Evolutionary conservation across 1,284 basidiomycete species (phyloP), one percentile per base, ranked within the genome.

Genomic region (Pseudozyma sp.): DNA sequence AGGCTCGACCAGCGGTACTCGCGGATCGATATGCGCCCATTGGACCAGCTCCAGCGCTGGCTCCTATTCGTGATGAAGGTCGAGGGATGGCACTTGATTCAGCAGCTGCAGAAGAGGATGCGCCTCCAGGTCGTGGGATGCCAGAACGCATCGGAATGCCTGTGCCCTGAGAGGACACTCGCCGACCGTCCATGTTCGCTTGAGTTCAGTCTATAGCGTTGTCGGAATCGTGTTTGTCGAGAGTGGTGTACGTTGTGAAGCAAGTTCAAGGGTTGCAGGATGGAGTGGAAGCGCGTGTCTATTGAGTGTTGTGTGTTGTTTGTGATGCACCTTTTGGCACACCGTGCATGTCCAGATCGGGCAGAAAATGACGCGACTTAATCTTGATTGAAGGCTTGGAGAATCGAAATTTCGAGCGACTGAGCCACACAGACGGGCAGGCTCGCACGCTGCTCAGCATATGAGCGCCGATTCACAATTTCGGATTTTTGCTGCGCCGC

Each of bases 61-160:
- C 49, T 12, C 60, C 59, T n/a, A 61, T 66, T 0, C 72, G 63
- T 6, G 68, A 76, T 1, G 61, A 54, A 8, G 73, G 68, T 6
- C 73, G 68, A 8, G 68, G 68, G 5, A 76, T 58, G 5, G 53
- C 21, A 11, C 25, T 31, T 3, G 45, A 47, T 16, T 18, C 42
- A 13, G 68, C 67, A 21, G 67, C 63, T 7, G 42, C 54, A 36
- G 25, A 40, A 14, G 43, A 13, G 6, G 58, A 50, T 8, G 44
- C 42, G 16, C 45, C 42, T 35, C 59, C 68, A 47, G 73, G 73
- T 45, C 73, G 47, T 11, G 73, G 73, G 16, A 76, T 76, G 19
- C 64, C 67, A 18, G 68, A 64, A 5, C 73, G 68, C 62, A 67
- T 69, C 16, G 73, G 73, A 39, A 76, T 70, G 45, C 68, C 68